Base-by-base conservation (phyloP, 805 yeast genomes). In the Grigorovia jiainica region DNA sequence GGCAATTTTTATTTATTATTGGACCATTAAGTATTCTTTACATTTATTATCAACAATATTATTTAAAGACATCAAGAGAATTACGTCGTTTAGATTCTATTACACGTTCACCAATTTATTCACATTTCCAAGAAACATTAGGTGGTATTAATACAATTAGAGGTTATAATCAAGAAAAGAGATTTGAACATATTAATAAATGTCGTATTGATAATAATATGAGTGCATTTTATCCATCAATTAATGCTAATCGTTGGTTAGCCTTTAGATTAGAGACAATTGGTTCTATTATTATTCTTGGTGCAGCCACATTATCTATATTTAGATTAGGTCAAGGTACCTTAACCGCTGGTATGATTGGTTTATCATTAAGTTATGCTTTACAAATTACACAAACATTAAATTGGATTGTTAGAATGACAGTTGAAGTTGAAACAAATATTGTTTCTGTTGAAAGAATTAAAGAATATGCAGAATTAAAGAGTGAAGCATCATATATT, bases 321-420 rank as follows among this genome's bases (percentile, higher is more conserved):
- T 61, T 78, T 46, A 74, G 87, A 18, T 70, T 87, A 50, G 72
- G 67, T 41, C 68, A 73, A 15, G 95, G 96, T 11, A 61, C 67
- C 16, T 72, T 90, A 23, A 75, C 87, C 17, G 87, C 96, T 15
- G 98, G 98, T 65, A 67, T 85, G 57, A 89, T 89, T 55, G 99
- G 99, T 71, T 71, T 92, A 53, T 82, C 95, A 18, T 83, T 92
- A 53, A 82, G 95, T 37, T 94, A 92, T 64, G 90, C 98, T 2
- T 71, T 92, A 48, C 95, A 87, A 62, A 75, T 89, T 46, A 92
- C 99, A 0, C 95, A 87, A 64, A 75, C 95, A 0, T 73, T 92
- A 64, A 90, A 87, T 63, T 90, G 97, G 97, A 87, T 92, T 64
- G 97, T 92, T 24, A 76, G 99, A 66, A 90, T 89, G 97, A 86